Base-by-base conservation (phyloP, 2,329 filamentous ascomycete genomes). In the Coleophoma crateriformis region DNA sequence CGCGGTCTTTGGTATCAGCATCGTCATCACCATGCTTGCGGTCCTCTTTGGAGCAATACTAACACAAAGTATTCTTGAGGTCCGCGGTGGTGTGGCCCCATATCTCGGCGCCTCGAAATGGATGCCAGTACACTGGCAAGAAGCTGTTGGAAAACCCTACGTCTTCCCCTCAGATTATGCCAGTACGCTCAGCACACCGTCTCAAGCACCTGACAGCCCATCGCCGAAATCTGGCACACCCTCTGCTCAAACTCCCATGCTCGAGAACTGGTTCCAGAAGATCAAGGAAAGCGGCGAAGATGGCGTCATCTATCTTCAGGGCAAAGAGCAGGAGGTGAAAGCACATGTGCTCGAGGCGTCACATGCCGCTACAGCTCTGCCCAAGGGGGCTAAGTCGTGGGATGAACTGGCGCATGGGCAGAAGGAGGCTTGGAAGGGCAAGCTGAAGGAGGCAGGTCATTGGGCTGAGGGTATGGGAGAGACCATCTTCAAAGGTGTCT, bases 381-480 rank as follows among this genome's bases (percentile, higher is more conserved):
- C 49, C 12, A 55, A 60, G 20, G 54, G 50, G 3, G 61, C 53
- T 6, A 61, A 59, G 48, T 57, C 49, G 2, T 67, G 64, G 64
- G 58, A 62, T 12, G 57, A 63, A 7, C 48, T 67, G 33, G 54
- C 46, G 8, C 50, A 50, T 10, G 51, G 53, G 37, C 57, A 67
- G 54, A 61, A 58, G 46, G 52, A 58, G 41, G 45, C 33, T 1
- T 67, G 63, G 64, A 59, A 59, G 46, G 45, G 53, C 53, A 61
- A 56, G 47, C 48, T 67, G 37, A 61, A 55, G 45, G 55, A 60
- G 11, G 61, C 60, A n/a, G 64, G 62, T 1, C 57, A 65, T 19
- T 64, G 63, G 64, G 60, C 55, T 4, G 63, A 63, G 47, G 64
- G 54, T 17, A 51, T 61, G 47, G 58, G 58, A 6, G 61, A 61